Percentiles rank a stretch among this genome's conserved stretches.
Conservation (phyloP, 2,329 filamentous ascomycete genomes). For the Phaeosphaeria sp. region DNA sequence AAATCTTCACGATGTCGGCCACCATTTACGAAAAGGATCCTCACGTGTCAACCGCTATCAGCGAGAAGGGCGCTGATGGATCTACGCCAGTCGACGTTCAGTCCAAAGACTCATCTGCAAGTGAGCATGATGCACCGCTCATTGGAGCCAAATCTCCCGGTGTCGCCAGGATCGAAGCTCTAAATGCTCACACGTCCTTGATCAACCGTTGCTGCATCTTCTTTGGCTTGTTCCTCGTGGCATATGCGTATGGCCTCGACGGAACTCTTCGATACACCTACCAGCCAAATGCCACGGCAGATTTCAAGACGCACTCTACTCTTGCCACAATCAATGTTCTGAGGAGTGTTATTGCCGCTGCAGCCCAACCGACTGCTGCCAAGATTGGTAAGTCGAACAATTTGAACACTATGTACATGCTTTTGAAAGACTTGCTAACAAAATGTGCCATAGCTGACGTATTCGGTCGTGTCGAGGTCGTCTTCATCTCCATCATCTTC, state of each 20-base stretch:
- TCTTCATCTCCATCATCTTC: constrained; percentile 62
- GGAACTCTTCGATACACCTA: constrained; percentile 57
- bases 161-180: constrained; percentile 65
- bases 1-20: neutral
- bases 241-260: constrained; percentile 66
- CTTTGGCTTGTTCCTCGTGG: constrained; percentile 66
- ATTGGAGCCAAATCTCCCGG: constrained; percentile 55
- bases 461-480: constrained; percentile 66
- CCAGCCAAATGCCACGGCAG: constrained; percentile 61
- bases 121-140: constrained; percentile 7
- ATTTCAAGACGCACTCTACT: constrained; percentile 61
- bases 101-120: neutral
- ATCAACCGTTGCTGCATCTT: constrained; percentile 65
- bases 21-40: neutral
- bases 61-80: neutral
- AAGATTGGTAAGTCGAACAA: constrained; percentile 54
- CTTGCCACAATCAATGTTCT: constrained; percentile 63
- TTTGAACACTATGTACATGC: neutral
- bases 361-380: constrained; percentile 60
- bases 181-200: constrained; percentile 60
- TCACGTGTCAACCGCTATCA: neutral
- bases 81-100: neutral
- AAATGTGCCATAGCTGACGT: constrained; percentile 53
- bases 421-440: neutral
- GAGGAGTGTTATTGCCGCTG: constrained; percentile 65